Conservation (phyloP, 805 yeast species). For the Myxozyma geophila region DNA sequence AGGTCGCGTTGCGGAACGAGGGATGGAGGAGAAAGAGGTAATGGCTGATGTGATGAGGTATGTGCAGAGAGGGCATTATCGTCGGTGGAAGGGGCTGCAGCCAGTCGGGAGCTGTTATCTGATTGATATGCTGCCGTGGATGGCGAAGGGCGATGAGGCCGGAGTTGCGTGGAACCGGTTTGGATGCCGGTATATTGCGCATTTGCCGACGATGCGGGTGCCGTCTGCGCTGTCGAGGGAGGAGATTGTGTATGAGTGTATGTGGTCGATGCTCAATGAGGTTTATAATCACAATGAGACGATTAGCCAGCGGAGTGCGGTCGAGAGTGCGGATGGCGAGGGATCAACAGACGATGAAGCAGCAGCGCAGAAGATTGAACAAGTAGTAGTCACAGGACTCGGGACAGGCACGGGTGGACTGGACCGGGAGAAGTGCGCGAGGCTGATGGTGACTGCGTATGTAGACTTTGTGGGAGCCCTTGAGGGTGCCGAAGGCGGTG, state of each 20-base stretch:
- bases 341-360: not conserved
- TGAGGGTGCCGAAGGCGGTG: slow-evolving; percentile 19
- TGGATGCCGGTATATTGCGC: slow-evolving; percentile 34
- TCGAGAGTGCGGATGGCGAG: not conserved
- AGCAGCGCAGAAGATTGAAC: slow-evolving; percentile 2
- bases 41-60: slow-evolving; percentile 10
- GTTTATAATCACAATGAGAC: slow-evolving; percentile 19
- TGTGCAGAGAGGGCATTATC: slow-evolving; percentile 23
- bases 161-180: slow-evolving; percentile 13
- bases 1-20: not conserved
- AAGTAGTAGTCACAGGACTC: slow-evolving; percentile 33
- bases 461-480: slow-evolving; percentile 29
- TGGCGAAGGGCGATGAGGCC: not conserved
- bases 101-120: slow-evolving; percentile 32
- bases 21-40: not conserved
- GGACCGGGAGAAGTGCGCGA: slow-evolving; percentile 28
- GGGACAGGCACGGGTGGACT: slow-evolving; percentile 36
- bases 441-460: slow-evolving; percentile 33
- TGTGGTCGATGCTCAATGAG: slow-evolving; percentile 34
- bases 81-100: slow-evolving; percentile 27
- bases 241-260: slow-evolving; percentile 34
- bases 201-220: slow-evolving; percentile 37
- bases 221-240: slow-evolving; percentile 23
- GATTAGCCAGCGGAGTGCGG: too few relatives aligned
- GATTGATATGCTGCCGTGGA: slow-evolving; percentile 30